phyloP scores from a whole-genome alignment of 805 yeast species.

The Kuraishia floccosa region DNA sequence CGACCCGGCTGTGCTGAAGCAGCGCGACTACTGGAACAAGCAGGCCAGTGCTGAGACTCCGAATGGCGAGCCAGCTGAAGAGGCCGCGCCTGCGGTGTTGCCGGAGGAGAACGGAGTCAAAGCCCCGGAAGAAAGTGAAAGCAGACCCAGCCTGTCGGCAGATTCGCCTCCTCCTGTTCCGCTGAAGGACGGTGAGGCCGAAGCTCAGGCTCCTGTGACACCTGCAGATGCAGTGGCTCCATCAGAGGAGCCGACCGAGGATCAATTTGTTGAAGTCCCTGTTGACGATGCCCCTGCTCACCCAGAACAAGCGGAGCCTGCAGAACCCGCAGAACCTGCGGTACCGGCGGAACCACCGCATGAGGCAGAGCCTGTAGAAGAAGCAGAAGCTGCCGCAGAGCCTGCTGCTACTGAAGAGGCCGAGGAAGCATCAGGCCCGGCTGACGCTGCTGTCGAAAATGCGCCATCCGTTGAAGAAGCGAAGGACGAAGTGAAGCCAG shows the following conservation, averaged over 20 bases:
- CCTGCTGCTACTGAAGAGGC: conserved; percentile 7
- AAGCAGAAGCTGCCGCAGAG: conserved; percentile 2
- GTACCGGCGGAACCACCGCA: conserved; percentile 8
- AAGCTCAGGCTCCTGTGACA: neutral
- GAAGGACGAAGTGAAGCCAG: conserved; percentile 7
- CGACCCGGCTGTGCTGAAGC: conserved; percentile 27
- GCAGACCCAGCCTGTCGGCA: too few relatives aligned
- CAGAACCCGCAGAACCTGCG: too few relatives aligned
- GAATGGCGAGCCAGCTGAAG: neutral
- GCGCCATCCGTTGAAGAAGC: too few relatives aligned
- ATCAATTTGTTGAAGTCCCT: conserved; percentile 4
- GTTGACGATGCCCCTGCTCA: conserved; percentile 2
- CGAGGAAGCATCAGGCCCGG: conserved; percentile 8
- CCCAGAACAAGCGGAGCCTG: conserved; percentile 5
- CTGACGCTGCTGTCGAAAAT: too few relatives aligned
- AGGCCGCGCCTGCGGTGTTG: neutral
- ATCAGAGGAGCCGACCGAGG: neutral
- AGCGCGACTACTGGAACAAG: conserved; percentile 28
- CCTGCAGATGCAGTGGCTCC: neutral
- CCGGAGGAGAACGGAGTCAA: too few relatives aligned
- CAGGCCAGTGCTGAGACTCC: conserved; percentile 5
- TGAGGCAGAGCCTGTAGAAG: conserved; percentile 5
- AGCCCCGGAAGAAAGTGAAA: too few relatives aligned
- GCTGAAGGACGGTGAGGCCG: too few relatives aligned
- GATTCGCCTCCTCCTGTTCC: too few relatives aligned